Base-by-base conservation (phyloP, 192 early-diverging fungal species). In the Podila clonocystis region DNA sequence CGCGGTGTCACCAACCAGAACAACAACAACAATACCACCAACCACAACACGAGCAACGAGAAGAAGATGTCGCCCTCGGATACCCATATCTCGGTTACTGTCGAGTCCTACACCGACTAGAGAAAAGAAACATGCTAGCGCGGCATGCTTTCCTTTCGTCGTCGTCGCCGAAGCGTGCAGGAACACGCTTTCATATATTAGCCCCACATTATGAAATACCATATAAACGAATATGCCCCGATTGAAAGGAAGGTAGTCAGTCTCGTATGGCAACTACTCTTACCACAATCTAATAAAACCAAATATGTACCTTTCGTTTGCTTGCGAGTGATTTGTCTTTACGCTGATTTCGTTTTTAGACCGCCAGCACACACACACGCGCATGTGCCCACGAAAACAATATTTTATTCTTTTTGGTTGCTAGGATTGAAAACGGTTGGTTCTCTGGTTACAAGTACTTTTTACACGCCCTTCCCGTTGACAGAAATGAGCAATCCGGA, bases 401-500 rank as follows among this genome's bases (percentile, higher is more conserved):
- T 2, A 20, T 26, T 24, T 24, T 5, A 22, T 55, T 24, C 20
- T 55, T 55, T 55, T 55, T 55, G 2, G 20, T 55, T 26, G 41
- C 41, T 45, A 45, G 41, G 41, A 55, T 55, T 55, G 52, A 55
- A 55, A 55, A 9, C 0, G 22, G n/a, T 55, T 55, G 52, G 52
- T 24, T 3, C 24, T 55, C 59, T 8, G 26, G 30, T 33, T 26
- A 33, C 26, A 33, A 6, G 5, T 33, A 60, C 17, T 20, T 33
- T 19, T 61, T 17, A 24, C 13, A 61, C 59, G 5, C 17, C 59
- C 7, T 33, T 9, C 30, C 77, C 77, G 13, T 80, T 66, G 9
- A 80, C 66, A n/a, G 77, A 73, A 20, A 80, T 80, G 26, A 80
- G 67, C 31, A 80, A 38, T 6, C 77, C 77, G 0, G 77, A 58